Evolutionary conservation across 305 asterid species (phyloP).

Genomic region (Solanum aculeatissimum): DNA sequence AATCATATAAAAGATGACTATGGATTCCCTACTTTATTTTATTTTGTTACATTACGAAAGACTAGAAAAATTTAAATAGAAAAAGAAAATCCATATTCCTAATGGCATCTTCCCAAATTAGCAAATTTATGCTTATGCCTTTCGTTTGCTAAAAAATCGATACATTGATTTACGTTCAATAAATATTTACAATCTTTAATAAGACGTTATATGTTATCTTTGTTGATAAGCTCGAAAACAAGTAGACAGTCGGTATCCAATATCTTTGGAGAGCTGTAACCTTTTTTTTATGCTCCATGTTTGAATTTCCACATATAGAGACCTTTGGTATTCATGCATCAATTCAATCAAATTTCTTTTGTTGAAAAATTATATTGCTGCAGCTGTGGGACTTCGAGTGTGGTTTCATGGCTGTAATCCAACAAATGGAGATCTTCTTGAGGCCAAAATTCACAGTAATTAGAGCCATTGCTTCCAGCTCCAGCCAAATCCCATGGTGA

Average conservation of each 20-base stretch:
- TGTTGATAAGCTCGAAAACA: neutral
- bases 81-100: neutral
- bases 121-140: neutral
- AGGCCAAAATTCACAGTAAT: conserved; percentile 14
- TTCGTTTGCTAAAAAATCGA: neutral
- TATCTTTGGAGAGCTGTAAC: neutral
- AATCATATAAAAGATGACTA: neutral
- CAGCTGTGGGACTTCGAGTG: neutral
- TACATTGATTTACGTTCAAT: neutral
- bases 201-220: neutral
- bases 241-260: neutral
- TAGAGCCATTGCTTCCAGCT: conserved; percentile 1
- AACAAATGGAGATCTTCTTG: conserved; percentile 8
- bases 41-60: neutral
- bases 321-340: neutral
- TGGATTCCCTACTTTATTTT: neutral
- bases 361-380: neutral
- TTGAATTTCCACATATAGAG: neutral
- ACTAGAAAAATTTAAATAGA: too few relatives aligned
- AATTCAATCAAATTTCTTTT: neutral
- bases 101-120: neutral
- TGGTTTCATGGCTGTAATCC: conserved; percentile 2
- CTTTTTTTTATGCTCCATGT: neutral
- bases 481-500: conserved; percentile 12
- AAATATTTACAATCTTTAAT: neutral